A percentile compares a stretch with the other conserved stretches of the same genome.
phyloP scores from a whole-genome alignment of 495 filamentous ascomycete species.

The Podospora anserina region DNA sequence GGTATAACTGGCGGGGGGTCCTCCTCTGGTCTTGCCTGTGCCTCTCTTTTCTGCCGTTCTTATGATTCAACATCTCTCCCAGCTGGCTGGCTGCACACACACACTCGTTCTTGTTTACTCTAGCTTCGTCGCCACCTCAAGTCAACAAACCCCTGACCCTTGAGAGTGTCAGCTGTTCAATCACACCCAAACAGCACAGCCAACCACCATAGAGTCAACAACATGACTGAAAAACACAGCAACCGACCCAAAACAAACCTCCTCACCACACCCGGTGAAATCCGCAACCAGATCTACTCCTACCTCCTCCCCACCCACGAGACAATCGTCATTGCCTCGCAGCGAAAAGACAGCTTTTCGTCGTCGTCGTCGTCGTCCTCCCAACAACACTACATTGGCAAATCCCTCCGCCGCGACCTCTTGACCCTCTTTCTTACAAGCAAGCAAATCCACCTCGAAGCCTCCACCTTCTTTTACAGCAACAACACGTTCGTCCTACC shows the following conservation, averaged over 20 bases:
- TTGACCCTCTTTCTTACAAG: slow-evolving; percentile 15
- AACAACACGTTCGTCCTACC: slow-evolving; percentile 15
- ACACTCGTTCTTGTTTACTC: neutral
- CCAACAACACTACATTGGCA: neutral
- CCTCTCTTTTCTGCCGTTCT: neutral
- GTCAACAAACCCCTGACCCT: neutral
- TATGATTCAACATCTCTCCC: neutral
- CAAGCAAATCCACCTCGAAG: slow-evolving; percentile 18
- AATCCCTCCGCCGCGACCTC: slow-evolving; percentile 13
- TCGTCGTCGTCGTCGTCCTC: neutral
- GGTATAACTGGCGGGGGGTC: neutral
- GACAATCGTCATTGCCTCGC: slow-evolving; percentile 12
- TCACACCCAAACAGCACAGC: neutral
- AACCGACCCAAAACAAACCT: neutral
- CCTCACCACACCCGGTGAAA: slow-evolving; percentile 19
- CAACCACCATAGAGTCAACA: neutral
- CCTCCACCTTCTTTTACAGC: slow-evolving; percentile 21
- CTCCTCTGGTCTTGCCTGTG: neutral
- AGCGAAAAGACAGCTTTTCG: neutral
- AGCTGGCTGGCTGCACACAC: neutral
- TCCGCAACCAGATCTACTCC: slow-evolving; percentile 25
- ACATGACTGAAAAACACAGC: neutral
- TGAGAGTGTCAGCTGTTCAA: neutral
- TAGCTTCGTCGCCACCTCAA: neutral
- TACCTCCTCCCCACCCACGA: slow-evolving; percentile 12